Conservation (phyloP, 306 rosid species). For the Luffa acutangula region DNA sequence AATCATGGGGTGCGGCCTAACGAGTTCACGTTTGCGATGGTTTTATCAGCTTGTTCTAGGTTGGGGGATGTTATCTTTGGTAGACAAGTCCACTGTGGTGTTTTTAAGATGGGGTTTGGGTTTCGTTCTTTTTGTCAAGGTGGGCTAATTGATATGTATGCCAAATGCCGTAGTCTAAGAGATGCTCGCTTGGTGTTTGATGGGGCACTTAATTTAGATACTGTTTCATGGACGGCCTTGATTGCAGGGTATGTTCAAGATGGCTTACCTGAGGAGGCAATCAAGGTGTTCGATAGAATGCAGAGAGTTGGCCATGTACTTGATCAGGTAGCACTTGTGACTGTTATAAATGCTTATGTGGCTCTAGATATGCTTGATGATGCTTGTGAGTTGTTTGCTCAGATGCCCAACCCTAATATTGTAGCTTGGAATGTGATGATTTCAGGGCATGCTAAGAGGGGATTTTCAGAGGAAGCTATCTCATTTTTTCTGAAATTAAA, state of each 20-base stretch:
- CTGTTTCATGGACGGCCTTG: constrained; percentile 21
- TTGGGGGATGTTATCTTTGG: constrained; percentile 34
- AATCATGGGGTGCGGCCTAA: constrained; percentile 29
- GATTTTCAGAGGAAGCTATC: constrained; percentile 34
- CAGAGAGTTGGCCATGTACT: constrained; percentile 21
- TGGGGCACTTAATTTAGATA: constrained; percentile 26
- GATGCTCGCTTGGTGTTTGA: constrained; percentile 40
- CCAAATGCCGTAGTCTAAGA: constrained; percentile 36
- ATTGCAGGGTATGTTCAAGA: constrained; percentile 47
- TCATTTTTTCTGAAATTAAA: constrained; percentile 41
- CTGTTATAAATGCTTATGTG: constrained; percentile 36
- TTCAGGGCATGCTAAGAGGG: constrained; percentile 54
- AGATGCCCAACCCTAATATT: constrained; percentile 39
- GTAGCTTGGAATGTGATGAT: constrained; percentile 43
- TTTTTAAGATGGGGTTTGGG: constrained; percentile 37
- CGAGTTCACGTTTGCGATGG: constrained; percentile 46
- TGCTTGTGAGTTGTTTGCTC: constrained; percentile 28
- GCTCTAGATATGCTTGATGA: constrained; percentile 16
- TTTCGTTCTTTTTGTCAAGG: constrained; percentile 34
- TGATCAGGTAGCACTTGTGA: constrained; percentile 48
- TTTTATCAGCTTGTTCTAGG: constrained; percentile 49
- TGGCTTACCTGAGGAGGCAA: constrained; percentile 45
- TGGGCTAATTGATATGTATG: constrained; percentile 58
- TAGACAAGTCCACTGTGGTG: constrained; percentile 34
- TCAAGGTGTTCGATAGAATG: constrained; percentile 18